Percentiles rank a stretch among this genome's conserved stretches.
These are phyloP conservation scores for Hamigera avellanea DNA, from an alignment of 495 filamentous ascomycete species.

Conservation along the genomic window DNA sequence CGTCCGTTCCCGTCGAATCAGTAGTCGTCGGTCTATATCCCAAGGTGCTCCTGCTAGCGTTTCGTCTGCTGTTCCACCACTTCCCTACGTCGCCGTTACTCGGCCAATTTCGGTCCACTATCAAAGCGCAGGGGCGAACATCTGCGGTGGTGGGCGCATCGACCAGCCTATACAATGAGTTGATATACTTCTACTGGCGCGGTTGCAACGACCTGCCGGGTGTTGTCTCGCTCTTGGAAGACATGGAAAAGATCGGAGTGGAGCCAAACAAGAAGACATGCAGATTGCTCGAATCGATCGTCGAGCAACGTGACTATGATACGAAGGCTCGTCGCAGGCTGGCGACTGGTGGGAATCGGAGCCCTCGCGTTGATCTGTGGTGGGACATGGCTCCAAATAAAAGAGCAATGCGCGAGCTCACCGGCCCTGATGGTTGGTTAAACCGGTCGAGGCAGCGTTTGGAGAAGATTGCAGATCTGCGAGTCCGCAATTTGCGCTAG, in stretches of 20 bases:
- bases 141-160: constrained; percentile 65
- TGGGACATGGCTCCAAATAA: constrained; percentile 30
- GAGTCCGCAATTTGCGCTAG: too few relatives aligned
- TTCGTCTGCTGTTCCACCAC: constrained; percentile 47
- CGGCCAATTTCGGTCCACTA: constrained; percentile 50
- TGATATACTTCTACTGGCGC: constrained; percentile 53
- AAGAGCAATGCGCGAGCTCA: constrained; percentile 18
- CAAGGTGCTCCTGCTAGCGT: constrained; percentile 46
- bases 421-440: constrained; percentile 20
- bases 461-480: background rate
- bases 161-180: constrained; percentile 62
- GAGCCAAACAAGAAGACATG: constrained; percentile 47
- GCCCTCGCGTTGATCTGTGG: constrained; percentile 13
- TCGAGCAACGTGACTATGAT: constrained; percentile 13
- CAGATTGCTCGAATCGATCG: constrained; percentile 30
- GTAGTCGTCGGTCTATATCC: constrained; percentile 60
- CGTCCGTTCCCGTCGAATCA: constrained; percentile 29
- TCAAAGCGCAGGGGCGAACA: constrained; percentile 57
- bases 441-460: constrained; percentile 10
- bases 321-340: constrained; percentile 3
- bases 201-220: constrained; percentile 47
- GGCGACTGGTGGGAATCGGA: background rate
- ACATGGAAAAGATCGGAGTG: constrained; percentile 68
- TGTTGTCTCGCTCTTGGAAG: constrained; percentile 50
- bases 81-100: constrained; percentile 53